These are phyloP conservation scores for Cryptosporidium muris DNA, from an alignment of 169 alveolate species.

Conservation along the genomic window DNA sequence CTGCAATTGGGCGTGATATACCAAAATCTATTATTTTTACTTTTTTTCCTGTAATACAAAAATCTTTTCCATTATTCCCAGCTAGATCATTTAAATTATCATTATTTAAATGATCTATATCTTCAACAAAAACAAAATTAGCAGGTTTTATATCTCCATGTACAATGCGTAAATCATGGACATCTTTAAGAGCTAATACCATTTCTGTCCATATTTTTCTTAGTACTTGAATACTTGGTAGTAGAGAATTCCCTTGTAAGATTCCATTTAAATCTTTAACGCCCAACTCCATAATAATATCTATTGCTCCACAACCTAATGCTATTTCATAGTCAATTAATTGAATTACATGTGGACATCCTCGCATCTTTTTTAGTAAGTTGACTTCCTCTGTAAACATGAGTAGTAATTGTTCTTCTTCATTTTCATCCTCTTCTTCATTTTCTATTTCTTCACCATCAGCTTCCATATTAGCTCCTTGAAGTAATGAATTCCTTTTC, in stretches of 20 bases:
- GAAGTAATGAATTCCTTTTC: not conserved
- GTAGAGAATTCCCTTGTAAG: conserved; percentile 54
- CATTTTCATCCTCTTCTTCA: conserved; percentile 66
- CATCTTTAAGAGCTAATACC: conserved; percentile 61
- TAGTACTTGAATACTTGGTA: conserved; percentile 23
- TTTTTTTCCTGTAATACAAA: not conserved
- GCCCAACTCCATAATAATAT: conserved; percentile 61
- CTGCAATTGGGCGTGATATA: conserved; percentile 65
- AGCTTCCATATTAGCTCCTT: not conserved
- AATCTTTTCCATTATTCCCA: not conserved
- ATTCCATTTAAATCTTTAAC: conserved; percentile 63
- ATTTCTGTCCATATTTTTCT: conserved; percentile 70
- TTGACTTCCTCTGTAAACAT: conserved; percentile 70
- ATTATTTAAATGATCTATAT: not conserved
- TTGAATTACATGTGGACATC: conserved; percentile 65
- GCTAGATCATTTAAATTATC: not conserved
- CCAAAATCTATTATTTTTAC: conserved; percentile 71
- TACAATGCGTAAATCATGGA: conserved; percentile 64
- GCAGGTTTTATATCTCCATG: conserved; percentile 71
- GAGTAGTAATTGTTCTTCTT: conserved; percentile 42
- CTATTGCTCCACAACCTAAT: conserved; percentile 64
- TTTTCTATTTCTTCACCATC: conserved; percentile 28
- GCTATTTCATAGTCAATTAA: conserved; percentile 62
- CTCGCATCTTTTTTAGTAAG: conserved; percentile 33
- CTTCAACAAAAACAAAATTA: conserved; percentile 58